Evolutionary conservation across 208 protist genomes (phyloP).

Genomic region (Trichomonas vaginalis): DNA sequence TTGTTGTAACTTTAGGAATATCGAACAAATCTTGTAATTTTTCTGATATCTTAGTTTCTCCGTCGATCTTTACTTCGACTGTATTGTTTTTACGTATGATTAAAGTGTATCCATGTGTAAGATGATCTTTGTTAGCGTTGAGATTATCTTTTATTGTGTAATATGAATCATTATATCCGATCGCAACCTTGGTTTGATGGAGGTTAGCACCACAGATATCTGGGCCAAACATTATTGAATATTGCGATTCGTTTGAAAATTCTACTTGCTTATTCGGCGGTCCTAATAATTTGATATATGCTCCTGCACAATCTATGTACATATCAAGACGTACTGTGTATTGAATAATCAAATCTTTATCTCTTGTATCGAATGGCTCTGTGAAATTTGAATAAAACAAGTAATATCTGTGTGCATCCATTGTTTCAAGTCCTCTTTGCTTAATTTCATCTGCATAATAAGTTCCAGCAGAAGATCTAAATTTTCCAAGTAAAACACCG

Average conservation of each 20-base stretch:
- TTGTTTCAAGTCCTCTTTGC: neutral
- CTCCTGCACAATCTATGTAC: neutral
- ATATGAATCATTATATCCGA: neutral
- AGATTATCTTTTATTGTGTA: neutral
- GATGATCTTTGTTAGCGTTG: neutral
- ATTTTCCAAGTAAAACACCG: neutral
- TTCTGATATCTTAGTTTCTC: neutral
- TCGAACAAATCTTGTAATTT: neutral
- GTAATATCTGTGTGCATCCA: neutral
- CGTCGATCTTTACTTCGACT: neutral
- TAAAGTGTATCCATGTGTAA: neutral
- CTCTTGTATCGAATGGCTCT: neutral
- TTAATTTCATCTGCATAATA: neutral
- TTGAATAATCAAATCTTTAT: neutral
- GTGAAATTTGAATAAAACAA: neutral
- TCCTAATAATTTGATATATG: neutral
- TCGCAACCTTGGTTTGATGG: neutral
- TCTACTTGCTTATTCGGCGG: neutral
- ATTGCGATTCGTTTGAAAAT: neutral
- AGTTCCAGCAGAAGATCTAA: neutral
- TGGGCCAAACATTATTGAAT: conserved; percentile 6
- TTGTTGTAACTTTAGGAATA: neutral
- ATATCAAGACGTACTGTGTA: neutral
- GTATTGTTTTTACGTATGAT: neutral
- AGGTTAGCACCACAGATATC: neutral